These are phyloP conservation scores for Chlorencoelia australis DNA, from an alignment of 2,329 filamentous ascomycete species.

Conservation along the genomic window DNA sequence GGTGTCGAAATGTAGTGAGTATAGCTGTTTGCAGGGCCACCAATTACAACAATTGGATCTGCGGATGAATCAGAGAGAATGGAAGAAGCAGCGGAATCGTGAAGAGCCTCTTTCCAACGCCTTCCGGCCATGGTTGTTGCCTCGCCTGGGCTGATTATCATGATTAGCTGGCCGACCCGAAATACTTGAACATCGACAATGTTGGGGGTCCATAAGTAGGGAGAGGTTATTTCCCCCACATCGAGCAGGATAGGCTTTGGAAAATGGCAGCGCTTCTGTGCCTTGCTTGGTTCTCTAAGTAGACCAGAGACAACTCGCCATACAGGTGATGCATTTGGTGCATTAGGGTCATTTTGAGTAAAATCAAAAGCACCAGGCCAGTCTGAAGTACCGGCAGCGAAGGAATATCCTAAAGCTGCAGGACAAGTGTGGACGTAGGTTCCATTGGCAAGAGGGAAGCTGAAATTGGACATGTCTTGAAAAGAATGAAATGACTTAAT, in stretches of 20 bases:
- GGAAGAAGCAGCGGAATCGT: conserved; percentile 38
- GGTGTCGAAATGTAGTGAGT: conserved; percentile 66
- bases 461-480: conserved; percentile 67
- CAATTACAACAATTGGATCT: conserved; percentile 69
- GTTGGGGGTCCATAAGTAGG: conserved; percentile 85
- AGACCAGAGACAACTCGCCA: conserved; percentile 69
- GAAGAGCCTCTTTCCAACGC: conserved; percentile 69
- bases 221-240: conserved; percentile 66
- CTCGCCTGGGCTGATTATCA: conserved; percentile 79
- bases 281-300: conserved; percentile 57
- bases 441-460: conserved; percentile 65
- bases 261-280: conserved; percentile 66
- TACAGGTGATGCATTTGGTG: conserved; percentile 54
- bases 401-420: conserved; percentile 82
- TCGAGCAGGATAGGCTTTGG: conserved; percentile 82
- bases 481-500: conserved; percentile 82
- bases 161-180: conserved; percentile 72
- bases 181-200: conserved; percentile 82
- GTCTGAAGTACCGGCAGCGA: conserved; percentile 86
- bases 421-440: conserved; percentile 65
- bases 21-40: conserved; percentile 85
- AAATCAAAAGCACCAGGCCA: conserved; percentile 90
- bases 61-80: conserved; percentile 28
- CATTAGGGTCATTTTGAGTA: conserved; percentile 70
- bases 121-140: conserved; percentile 88